Evolutionary conservation across 805 yeast species (phyloP).

Genomic region (Dipodascopsis uninucleata): DNA sequence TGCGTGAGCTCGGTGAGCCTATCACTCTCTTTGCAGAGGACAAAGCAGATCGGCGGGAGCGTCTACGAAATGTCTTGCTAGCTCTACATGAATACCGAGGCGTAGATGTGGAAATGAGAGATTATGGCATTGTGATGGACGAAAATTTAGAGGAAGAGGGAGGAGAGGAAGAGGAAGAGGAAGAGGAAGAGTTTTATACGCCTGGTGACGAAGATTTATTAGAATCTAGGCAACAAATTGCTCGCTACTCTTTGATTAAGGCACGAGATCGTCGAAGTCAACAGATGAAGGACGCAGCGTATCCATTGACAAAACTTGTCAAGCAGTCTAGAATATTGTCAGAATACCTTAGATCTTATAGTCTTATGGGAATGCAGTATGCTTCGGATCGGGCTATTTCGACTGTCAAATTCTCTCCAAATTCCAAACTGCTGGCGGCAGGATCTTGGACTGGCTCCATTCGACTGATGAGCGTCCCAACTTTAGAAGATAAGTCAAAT

Average conservation of each 20-base stretch:
- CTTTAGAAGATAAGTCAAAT: constrained; percentile 37
- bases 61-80: constrained; percentile 49
- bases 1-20: constrained; percentile 56
- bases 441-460: constrained; percentile 86
- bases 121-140: constrained; percentile 5
- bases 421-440: constrained; percentile 46
- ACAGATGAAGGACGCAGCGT: constrained; percentile 28
- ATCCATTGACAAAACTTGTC: constrained; percentile 45
- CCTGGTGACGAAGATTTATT: constrained; percentile 62
- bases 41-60: constrained; percentile 53
- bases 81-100: constrained; percentile 31
- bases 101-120: constrained; percentile 27
- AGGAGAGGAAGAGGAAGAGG: constrained; percentile 45
- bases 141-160: constrained; percentile 27
- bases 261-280: constrained; percentile 13
- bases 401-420: constrained; percentile 45
- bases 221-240: constrained; percentile 50
- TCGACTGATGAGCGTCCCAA: constrained; percentile 44
- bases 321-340: constrained; percentile 46
- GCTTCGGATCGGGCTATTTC: constrained; percentile 70
- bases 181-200: constrained; percentile 79
- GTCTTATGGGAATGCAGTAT: constrained; percentile 64
- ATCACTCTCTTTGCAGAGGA: constrained; percentile 57
- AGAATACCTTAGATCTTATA: constrained; percentile 37
- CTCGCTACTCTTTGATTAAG: constrained; percentile 48